A percentile compares a stretch with the other conserved stretches of the same genome.
phyloP scores from a whole-genome alignment of 192 early-diverging fungal species.

The Entophlyctis helioformis region DNA sequence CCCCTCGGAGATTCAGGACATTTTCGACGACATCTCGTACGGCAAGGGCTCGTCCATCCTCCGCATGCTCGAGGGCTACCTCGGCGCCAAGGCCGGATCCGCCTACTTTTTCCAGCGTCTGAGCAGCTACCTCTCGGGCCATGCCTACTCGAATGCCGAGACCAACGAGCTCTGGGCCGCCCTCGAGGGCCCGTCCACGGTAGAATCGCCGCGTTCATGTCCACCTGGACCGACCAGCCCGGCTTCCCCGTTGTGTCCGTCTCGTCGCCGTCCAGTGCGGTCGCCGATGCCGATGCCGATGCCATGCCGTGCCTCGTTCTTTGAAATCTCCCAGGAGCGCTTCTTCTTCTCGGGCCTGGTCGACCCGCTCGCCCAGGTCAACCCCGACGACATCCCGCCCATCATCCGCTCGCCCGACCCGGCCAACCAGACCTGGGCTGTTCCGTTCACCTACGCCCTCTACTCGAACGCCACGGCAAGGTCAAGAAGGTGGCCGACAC shows the following conservation, averaged over 20 bases:
- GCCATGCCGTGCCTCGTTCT: neutral
- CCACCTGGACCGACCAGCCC: conserved; percentile 19
- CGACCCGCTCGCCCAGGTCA: neutral
- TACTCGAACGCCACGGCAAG: conserved; percentile 1
- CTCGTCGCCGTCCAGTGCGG: no score
- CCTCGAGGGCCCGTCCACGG: conserved; percentile 39
- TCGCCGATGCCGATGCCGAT: neutral
- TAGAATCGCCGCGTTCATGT: conserved; percentile 13
- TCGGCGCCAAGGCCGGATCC: conserved; percentile 4
- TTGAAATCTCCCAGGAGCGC: neutral
- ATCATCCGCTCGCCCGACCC: neutral
- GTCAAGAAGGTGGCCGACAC: neutral
- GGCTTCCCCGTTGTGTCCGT: conserved; percentile 23
- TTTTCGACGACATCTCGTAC: conserved; percentile 84
- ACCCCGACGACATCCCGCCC: neutral
- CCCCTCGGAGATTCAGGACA: conserved; percentile 32
- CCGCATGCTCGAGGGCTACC: conserved; percentile 30
- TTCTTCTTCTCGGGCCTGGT: neutral
- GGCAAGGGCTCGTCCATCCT: conserved; percentile 78
- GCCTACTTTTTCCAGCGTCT: conserved; percentile 10
- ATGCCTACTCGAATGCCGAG: conserved; percentile 68
- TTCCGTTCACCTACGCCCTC: conserved; percentile 3
- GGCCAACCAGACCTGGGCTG: neutral
- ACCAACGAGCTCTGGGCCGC: conserved; percentile 80
- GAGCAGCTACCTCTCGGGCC: conserved; percentile 46